phyloP scores from a whole-genome alignment of 2,329 filamentous ascomycete species.

The Sporothrix phasma region DNA sequence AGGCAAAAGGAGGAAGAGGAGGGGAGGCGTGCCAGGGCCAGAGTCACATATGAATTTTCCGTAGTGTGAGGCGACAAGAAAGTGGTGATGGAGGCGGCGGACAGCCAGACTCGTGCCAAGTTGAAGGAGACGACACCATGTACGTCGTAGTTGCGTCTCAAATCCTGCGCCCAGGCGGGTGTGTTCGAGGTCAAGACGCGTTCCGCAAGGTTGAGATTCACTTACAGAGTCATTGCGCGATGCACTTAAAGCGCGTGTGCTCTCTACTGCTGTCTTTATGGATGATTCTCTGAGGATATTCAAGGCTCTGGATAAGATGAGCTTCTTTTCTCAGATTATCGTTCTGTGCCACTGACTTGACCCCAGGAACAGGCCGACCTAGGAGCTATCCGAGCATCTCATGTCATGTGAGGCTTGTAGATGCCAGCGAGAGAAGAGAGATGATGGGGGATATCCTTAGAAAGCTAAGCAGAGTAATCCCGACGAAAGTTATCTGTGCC shows the following conservation, averaged over 20 bases:
- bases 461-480: background rate
- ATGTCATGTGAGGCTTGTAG: background rate
- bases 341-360: background rate
- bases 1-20: background rate
- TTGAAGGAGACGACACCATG: background rate
- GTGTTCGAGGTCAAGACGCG: background rate
- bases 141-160: background rate
- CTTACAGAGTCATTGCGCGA: background rate
- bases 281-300: background rate
- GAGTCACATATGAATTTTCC: background rate
- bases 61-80: background rate
- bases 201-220: background rate
- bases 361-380: background rate
- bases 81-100: background rate
- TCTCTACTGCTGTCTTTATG: background rate
- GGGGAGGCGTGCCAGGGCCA: background rate
- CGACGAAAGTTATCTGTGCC: background rate
- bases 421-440: no score
- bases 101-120: background rate
- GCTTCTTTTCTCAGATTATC: background rate
- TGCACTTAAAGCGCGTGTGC: no score
- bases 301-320: slow-evolving; percentile 6
- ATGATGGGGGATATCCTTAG: background rate
- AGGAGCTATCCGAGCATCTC: background rate
- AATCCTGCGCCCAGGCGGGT: background rate